Percentiles rank a stretch among this genome's conserved stretches.
These are phyloP conservation scores for Cystobasidium onofrii DNA, from an alignment of 768 basidiomycete genomes.

Conservation along the genomic window DNA sequence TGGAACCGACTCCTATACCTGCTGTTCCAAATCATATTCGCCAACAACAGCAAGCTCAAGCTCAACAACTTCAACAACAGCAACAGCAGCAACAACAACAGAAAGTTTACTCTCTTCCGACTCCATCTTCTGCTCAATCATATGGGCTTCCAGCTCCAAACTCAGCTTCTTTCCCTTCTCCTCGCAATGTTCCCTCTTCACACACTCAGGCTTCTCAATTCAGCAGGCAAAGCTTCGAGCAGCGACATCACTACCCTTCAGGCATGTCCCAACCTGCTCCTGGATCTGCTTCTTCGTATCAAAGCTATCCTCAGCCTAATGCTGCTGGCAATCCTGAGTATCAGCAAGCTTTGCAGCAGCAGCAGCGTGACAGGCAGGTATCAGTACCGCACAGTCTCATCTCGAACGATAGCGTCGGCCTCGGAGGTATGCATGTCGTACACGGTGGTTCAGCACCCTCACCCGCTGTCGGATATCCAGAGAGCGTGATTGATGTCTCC, in stretches of 20 bases:
- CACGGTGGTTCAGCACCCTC: not conserved
- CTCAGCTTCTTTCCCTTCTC: constrained; percentile 32
- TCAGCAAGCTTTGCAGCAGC: constrained; percentile 1
- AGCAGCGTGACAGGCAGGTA: not conserved
- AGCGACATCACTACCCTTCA: constrained; percentile 5
- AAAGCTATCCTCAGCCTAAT: not conserved
- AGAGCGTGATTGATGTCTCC: constrained; percentile 11
- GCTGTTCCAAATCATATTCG: constrained; percentile 40
- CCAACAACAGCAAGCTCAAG: constrained; percentile 39
- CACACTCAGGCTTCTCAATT: constrained; percentile 33
- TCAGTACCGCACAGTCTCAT: constrained; percentile 11
- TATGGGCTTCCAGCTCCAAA: constrained; percentile 9
- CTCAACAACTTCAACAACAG: constrained; percentile 39
- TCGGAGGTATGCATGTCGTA: constrained; percentile 10
- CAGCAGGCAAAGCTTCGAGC: constrained; percentile 26
- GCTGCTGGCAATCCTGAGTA: not conserved
- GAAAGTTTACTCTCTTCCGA: constrained; percentile 7
- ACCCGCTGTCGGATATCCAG: constrained; percentile 18
- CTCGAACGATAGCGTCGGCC: not conserved
- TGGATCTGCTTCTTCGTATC: not conserved
- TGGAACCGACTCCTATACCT: constrained; percentile 39
- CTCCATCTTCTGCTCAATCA: constrained; percentile 25
- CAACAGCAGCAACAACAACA: constrained; percentile 22
- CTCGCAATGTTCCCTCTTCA: constrained; percentile 38
- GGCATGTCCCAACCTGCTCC: constrained; percentile 15